Conservation (phyloP, 345 rosid species). For the Syzygium aqueum region DNA sequence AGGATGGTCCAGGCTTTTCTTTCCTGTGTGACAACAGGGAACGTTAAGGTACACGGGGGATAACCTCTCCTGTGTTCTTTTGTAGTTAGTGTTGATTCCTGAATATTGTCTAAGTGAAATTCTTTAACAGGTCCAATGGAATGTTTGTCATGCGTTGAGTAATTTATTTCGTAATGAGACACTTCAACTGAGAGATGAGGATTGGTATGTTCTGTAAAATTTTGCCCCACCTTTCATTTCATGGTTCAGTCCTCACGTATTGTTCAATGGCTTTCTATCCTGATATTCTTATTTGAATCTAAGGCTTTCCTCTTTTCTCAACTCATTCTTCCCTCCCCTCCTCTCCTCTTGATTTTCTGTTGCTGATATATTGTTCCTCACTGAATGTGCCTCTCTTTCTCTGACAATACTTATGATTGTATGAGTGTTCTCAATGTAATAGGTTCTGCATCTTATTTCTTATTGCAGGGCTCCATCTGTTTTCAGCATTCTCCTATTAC, state of each 20-base stretch:
- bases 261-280: background rate
- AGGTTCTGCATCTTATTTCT: background rate
- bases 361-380: background rate
- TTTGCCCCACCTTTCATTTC: conserved; percentile 4
- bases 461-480: conserved; percentile 76
- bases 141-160: conserved; percentile 90
- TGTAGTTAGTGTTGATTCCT: background rate
- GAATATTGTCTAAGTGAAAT: conserved; percentile 1
- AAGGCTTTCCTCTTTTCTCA: background rate
- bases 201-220: conserved; percentile 49
- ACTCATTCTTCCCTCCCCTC: background rate
- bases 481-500: conserved; percentile 68
- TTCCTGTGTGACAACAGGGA: conserved; percentile 91
- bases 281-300: background rate
- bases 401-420: background rate
- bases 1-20: conserved; percentile 84
- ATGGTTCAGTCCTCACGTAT: background rate
- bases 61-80: background rate
- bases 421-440: background rate
- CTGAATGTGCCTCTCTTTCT: background rate
- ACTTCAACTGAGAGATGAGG: conserved; percentile 63
- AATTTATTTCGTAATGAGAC: conserved; percentile 76
- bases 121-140: conserved; percentile 87
- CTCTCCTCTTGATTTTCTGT: background rate
- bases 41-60: conserved; percentile 65